Evolutionary conservation across 176 grass and related monocot genomes (phyloP).

Genomic region (bread wheat (Triticum aestivum)): IWGSC_CS_RefSeq_v2.1 NC_057807.1:575614704-575615203

Average conservation of each 20-base stretch:
- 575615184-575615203: conserved; percentile 1
- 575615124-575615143: not conserved
- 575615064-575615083: not conserved
- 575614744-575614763: too few species aligned
- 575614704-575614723: too few species aligned
- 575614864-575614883: too few species aligned
- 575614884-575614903: too few species aligned
- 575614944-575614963: not conserved
- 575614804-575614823: too few species aligned
- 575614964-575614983: not conserved
- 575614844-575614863: too few species aligned
- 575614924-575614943: not conserved
- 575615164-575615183: not conserved
- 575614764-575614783: too few species aligned
- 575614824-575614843: too few species aligned
- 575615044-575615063: not conserved
- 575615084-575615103: not conserved
- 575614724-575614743: too few species aligned
- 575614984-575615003: not conserved
- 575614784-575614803: too few species aligned
- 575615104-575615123: conserved; percentile 22
- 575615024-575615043: not conserved
- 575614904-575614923: too few species aligned
- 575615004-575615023: not conserved
- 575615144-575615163: not conserved